Conservation (phyloP, 345 rosid genomes). For the Sisymbrium altissimum region DNA sequence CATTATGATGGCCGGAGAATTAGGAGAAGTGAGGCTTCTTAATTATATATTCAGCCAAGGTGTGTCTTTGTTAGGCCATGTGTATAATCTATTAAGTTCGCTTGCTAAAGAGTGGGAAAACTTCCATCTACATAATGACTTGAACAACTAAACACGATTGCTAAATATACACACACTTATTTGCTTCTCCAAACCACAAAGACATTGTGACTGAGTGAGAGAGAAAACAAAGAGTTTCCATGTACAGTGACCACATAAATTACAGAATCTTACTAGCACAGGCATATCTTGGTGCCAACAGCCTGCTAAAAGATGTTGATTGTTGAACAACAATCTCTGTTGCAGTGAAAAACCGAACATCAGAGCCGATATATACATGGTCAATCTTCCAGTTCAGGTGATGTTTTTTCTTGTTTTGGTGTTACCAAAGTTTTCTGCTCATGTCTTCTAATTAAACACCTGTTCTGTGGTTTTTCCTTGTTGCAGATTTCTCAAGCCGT, state of each 20-base stretch:
- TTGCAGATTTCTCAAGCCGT: constrained; percentile 55
- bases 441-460: constrained; percentile 16
- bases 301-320: neutral
- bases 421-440: neutral
- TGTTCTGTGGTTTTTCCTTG: constrained; percentile 37
- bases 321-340: neutral
- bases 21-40: neutral
- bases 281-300: neutral
- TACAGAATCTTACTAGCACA: constrained; percentile 21
- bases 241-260: constrained; percentile 19
- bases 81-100: constrained; percentile 37
- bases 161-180: constrained; percentile 21
- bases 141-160: constrained; percentile 14
- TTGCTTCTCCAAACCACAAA: constrained; percentile 10
- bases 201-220: neutral
- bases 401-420: neutral
- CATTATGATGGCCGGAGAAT: neutral
- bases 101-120: neutral
- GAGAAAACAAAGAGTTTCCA: neutral
- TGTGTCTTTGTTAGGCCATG: constrained; percentile 29
- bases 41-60: neutral
- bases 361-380: neutral
- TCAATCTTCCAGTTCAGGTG: neutral
- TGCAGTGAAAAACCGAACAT: neutral
- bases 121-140: constrained; percentile 17